Conservation (phyloP, 2,329 filamentous ascomycete genomes). For the Capronia epimyces region DNA sequence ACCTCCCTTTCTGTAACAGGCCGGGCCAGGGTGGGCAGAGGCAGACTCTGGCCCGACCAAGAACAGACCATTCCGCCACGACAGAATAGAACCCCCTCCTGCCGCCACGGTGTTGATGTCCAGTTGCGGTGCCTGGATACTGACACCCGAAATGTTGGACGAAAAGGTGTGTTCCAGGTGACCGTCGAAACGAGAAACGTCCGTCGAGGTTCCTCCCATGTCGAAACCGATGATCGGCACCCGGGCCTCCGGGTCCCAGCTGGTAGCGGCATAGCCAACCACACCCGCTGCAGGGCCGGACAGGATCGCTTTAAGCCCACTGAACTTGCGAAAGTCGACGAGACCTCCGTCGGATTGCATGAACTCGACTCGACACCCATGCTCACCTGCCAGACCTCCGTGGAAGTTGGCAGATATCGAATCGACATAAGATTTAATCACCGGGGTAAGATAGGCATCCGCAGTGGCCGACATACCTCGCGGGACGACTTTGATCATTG, state of each 20-base stretch:
- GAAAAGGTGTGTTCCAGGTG: constrained; percentile 82
- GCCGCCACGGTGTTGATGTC: constrained; percentile 66
- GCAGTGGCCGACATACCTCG: constrained; percentile 70
- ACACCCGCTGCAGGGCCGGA: constrained; percentile 91
- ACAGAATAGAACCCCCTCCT: constrained; percentile 58
- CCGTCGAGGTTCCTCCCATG: constrained; percentile 81
- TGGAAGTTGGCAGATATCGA: constrained; percentile 33
- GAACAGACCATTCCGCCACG: constrained; percentile 79
- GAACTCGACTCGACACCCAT: constrained; percentile 78
- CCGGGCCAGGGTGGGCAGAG: constrained; percentile 80
- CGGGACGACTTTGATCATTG: constrained; percentile 77
- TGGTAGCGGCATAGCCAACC: constrained; percentile 58
- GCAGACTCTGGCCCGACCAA: constrained; percentile 86
- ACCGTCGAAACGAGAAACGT: constrained; percentile 74
- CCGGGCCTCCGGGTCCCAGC: constrained; percentile 68
- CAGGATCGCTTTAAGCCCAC: constrained; percentile 75
- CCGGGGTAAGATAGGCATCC: constrained; percentile 72
- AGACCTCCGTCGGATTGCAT: constrained; percentile 81
- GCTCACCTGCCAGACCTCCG: constrained; percentile 66
- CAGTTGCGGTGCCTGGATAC: constrained; percentile 75
- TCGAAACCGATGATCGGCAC: constrained; percentile 81
- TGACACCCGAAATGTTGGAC: constrained; percentile 76
- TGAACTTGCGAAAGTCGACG: constrained; percentile 50
- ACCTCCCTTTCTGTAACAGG: constrained; percentile 84
- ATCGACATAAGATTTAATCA: constrained; percentile 67